A percentile compares a stretch with the other conserved stretches of the same genome.
phyloP scores from a whole-genome alignment of 768 basidiomycete genomes.

The Mrakia blollopis region DNA sequence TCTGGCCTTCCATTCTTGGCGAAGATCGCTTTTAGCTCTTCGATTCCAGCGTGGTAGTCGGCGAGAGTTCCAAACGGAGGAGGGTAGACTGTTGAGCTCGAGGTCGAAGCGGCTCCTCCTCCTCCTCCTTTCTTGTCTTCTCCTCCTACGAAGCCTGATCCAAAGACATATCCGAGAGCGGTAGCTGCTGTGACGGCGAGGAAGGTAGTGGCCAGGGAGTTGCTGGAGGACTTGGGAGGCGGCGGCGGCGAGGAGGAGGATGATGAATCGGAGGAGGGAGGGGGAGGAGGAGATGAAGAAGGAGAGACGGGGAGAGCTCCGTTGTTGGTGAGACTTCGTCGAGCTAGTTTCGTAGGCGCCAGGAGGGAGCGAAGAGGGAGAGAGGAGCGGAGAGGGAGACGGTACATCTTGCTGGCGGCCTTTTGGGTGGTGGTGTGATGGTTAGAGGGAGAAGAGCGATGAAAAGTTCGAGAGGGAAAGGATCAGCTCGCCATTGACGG shows the following conservation, averaged over 20 bases:
- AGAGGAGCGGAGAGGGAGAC: neutral
- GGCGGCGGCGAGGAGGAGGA: neutral
- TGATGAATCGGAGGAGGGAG: neutral
- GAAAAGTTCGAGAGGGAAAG: neutral
- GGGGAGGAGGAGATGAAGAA: neutral
- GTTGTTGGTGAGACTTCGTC: neutral
- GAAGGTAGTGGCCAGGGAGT: neutral
- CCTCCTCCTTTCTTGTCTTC: neutral
- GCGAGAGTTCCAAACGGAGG: slow-evolving; percentile 32
- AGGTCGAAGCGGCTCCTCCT: neutral
- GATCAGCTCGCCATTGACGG: neutral
- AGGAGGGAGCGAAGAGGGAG: neutral
- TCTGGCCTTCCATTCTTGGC: slow-evolving; percentile 53
- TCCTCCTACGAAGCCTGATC: neutral
- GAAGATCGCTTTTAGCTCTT: slow-evolving; percentile 51
- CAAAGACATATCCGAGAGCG: neutral
- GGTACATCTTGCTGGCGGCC: neutral
- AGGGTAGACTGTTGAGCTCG: slow-evolving; percentile 18
- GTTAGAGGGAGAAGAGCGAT: neutral
- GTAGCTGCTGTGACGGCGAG: neutral
- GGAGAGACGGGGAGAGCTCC: neutral
- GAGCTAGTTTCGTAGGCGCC: neutral
- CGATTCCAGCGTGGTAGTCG: slow-evolving; percentile 56
- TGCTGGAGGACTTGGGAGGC: neutral
- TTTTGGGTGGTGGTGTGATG: neutral